A percentile compares a stretch with the other conserved stretches of the same genome.
These are phyloP conservation scores for Phialocephala sp. DNA, from an alignment of 2,329 filamentous ascomycete species.

Conservation along the genomic window DNA sequence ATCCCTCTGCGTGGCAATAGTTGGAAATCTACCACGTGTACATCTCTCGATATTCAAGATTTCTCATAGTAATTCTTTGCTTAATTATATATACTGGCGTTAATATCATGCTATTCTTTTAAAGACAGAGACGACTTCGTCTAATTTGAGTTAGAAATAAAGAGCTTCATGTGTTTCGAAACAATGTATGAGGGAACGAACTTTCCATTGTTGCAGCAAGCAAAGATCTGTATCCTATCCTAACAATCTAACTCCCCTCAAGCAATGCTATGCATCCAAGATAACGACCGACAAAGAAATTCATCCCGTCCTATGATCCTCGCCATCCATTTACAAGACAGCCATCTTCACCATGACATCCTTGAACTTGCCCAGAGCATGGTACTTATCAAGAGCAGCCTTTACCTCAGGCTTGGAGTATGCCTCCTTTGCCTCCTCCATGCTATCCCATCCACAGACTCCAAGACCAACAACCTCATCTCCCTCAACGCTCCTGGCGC, in stretches of 20 bases:
- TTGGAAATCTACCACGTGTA: too few relatives aligned
- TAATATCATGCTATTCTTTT: too few relatives aligned
- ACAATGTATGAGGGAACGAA: background rate
- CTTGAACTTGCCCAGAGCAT: conserved; percentile 22
- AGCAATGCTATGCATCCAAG: background rate
- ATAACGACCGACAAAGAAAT: conserved; percentile 9
- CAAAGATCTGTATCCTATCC: conserved; percentile 1
- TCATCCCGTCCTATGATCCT: background rate
- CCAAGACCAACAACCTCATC: conserved; percentile 20
- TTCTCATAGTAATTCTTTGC: too few relatives aligned
- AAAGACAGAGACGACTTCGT: too few relatives aligned
- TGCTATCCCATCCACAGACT: conserved; percentile 26
- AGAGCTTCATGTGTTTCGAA: too few relatives aligned
- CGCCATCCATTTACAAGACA: conserved; percentile 3
- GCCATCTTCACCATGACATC: conserved; percentile 24
- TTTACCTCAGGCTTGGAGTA: conserved; percentile 14
- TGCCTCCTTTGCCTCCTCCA: conserved; percentile 23
- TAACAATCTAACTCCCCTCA: background rate
- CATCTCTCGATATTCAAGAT: too few relatives aligned
- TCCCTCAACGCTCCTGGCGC: conserved; percentile 22
- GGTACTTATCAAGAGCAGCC: conserved; percentile 23
- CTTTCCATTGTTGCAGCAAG: conserved; percentile 8
- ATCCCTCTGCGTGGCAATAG: too few relatives aligned
- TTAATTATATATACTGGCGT: too few relatives aligned
- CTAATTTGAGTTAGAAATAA: too few relatives aligned